These are phyloP conservation scores for Cardiospermum halicacabum DNA, from an alignment of 345 rosid genomes.

Conservation along the genomic window DNA sequence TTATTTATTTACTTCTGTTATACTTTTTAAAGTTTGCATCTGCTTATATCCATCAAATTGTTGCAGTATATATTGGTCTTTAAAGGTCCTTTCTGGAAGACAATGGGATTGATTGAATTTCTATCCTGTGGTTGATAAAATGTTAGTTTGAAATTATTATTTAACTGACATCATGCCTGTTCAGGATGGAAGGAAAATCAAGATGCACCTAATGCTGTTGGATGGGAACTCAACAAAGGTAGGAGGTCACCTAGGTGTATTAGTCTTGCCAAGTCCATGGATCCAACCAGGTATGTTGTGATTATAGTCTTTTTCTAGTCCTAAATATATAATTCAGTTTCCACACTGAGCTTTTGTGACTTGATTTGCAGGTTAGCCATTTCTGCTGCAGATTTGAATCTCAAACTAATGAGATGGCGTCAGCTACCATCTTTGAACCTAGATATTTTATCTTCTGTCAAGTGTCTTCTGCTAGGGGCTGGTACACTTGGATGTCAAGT, in stretches of 20 bases:
- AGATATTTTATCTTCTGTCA: conserved; percentile 53
- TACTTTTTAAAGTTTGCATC: conserved; percentile 6
- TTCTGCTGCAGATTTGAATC: conserved; percentile 91
- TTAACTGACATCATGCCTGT: conserved; percentile 8
- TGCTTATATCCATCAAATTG: not conserved
- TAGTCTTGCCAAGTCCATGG: conserved; percentile 90
- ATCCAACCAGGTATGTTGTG: conserved; percentile 60
- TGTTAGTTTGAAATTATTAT: conserved; percentile 1
- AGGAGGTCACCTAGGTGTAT: conserved; percentile 54
- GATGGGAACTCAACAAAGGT: conserved; percentile 85
- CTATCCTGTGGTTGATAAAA: not conserved
- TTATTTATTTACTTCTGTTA: conserved; percentile 17
- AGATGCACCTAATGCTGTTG: conserved; percentile 62
- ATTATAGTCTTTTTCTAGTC: conserved; percentile 4
- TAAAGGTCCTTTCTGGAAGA: not conserved
- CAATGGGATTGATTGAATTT: not conserved
- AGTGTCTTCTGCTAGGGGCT: conserved; percentile 97
- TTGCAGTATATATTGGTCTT: not conserved
- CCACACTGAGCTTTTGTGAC: conserved; percentile 14
- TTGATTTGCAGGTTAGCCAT: conserved; percentile 60
- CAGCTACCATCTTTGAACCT: conserved; percentile 87
- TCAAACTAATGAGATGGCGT: conserved; percentile 96
- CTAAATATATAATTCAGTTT: conserved; percentile 5
- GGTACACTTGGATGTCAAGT: conserved; percentile 98
- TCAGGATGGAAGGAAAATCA: conserved; percentile 47